Base-by-base conservation (phyloP, 2,329 filamentous ascomycete species). In the Dactylellina haptotyla region DNA sequence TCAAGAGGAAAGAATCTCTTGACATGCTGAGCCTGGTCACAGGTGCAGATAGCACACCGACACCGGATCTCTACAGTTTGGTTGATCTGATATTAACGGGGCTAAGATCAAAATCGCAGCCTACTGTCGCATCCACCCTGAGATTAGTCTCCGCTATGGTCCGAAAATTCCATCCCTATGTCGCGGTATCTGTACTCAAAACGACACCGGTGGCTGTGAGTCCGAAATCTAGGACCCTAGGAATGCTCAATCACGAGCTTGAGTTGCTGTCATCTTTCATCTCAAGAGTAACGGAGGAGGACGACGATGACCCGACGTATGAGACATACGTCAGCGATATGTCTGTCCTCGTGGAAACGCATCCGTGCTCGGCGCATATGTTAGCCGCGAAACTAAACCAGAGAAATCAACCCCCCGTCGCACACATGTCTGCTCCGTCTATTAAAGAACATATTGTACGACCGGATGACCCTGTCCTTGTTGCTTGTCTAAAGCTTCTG, bases 21-120 rank as follows among this genome's bases (percentile, higher is more conserved):
- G 91, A 97, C 80, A 86, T 97, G 1, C 87, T 96, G 12, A 92
- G 88, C 32, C 89, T 92, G 81, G 87, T 93, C 80, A 88, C 90
- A 2, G 85, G 90, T 61, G 89, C 90, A 75, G 87, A 90, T 2
- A 91, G 95, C 63, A 84, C 87, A 12, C 86, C 90, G 8, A 95
- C 93, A 1, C 95, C 95, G 0, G 86, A 92, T 12, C 84, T 99
- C 0, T 99, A 97, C 83, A 98, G 96, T 79, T 83, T 99, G 8
- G 91, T 96, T 23, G 95, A 99, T 81, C 85, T 99, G 10, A 89
- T 97, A 28, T 84, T 96, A 1, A 91, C 93, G 34, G 96, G 93
- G 78, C 84, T 97, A 25, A 86, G 88, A 67, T 98, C 95, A 0
- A 85, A 86, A 46, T 97, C 95, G 78, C 87, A 90, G 58, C 93